Conservation (phyloP, 805 yeast species). For the Tetrapisispora iriomotensis region DNA sequence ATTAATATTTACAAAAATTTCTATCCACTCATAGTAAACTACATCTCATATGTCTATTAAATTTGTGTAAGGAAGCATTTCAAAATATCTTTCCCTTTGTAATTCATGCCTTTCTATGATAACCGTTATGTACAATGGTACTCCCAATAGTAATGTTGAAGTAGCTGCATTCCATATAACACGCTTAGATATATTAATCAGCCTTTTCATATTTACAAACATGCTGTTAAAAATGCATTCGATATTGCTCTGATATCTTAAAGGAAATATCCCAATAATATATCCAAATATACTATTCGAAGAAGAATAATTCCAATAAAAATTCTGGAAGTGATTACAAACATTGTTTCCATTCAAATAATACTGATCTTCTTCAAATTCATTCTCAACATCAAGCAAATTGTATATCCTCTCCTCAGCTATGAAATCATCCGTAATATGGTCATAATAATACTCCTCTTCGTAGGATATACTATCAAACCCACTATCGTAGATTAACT, state of each 20-base stretch:
- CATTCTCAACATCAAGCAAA: neutral
- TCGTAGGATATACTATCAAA: neutral
- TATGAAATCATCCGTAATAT: neutral
- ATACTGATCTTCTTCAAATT: neutral
- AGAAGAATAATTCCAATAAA: neutral
- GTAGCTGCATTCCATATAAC: slow-evolving; percentile 81
- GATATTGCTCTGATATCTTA: neutral
- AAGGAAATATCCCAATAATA: neutral
- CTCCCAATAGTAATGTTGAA: slow-evolving; percentile 75
- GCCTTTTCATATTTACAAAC: slow-evolving; percentile 14
- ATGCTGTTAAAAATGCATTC: neutral
- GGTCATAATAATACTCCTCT: neutral
- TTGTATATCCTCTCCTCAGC: neutral
- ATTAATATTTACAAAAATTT: neutral
- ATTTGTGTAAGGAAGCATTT: slow-evolving; percentile 36
- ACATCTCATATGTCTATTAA: neutral
- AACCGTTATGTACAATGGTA: slow-evolving; percentile 82
- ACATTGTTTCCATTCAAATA: neutral
- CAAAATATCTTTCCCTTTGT: slow-evolving; percentile 88
- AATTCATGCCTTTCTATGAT: slow-evolving; percentile 85
- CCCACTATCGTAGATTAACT: neutral
- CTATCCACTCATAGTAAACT: no score
- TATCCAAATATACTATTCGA: no score
- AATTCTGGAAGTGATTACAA: no score
- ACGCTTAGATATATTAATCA: slow-evolving; percentile 55